These are phyloP conservation scores for Triadica sebifera DNA, from an alignment of 345 rosid genomes.

Conservation along the genomic window DNA sequence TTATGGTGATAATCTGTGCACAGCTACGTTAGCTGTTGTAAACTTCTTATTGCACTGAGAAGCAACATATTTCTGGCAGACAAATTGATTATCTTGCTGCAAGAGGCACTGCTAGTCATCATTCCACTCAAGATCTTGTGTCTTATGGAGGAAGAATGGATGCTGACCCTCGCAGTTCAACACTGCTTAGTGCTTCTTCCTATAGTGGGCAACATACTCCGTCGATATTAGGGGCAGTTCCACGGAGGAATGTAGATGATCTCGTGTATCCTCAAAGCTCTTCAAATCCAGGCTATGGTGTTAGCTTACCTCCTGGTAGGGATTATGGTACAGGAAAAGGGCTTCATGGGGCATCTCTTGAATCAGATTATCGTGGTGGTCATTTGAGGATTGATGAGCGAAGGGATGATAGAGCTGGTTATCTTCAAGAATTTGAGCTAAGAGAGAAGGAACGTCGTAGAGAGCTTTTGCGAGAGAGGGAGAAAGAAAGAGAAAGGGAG, in stretches of 20 bases:
- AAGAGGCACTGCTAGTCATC: constrained; percentile 73
- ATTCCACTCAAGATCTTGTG: constrained; percentile 62
- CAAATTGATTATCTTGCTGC: constrained; percentile 84
- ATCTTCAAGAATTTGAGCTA: constrained; percentile 88
- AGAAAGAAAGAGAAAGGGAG: constrained; percentile 67
- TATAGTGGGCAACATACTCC: constrained; percentile 69
- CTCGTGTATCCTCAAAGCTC: constrained; percentile 60
- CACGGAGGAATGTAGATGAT: constrained; percentile 79
- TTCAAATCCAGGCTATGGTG: constrained; percentile 94
- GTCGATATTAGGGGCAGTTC: constrained; percentile 89
- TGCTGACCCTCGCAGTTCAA: constrained; percentile 62
- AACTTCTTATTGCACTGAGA: constrained; percentile 59
- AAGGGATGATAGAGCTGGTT: constrained; percentile 85
- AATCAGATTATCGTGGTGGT: constrained; percentile 63
- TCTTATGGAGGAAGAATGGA: constrained; percentile 80
- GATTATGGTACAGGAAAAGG: constrained; percentile 90
- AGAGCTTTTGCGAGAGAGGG: constrained; percentile 74
- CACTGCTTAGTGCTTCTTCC: constrained; percentile 61
- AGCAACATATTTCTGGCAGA: constrained; percentile 91
- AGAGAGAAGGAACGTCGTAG: constrained; percentile 92
- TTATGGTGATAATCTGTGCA: constrained; percentile 29
- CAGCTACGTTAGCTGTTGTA: constrained; percentile 34
- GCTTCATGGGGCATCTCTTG: constrained; percentile 62
- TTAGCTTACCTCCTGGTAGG: constrained; percentile 98
- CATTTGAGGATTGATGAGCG: constrained; percentile 65